phyloP scores from a whole-genome alignment of 345 rosid genomes.

The Rhodamnia argentea region DNA sequence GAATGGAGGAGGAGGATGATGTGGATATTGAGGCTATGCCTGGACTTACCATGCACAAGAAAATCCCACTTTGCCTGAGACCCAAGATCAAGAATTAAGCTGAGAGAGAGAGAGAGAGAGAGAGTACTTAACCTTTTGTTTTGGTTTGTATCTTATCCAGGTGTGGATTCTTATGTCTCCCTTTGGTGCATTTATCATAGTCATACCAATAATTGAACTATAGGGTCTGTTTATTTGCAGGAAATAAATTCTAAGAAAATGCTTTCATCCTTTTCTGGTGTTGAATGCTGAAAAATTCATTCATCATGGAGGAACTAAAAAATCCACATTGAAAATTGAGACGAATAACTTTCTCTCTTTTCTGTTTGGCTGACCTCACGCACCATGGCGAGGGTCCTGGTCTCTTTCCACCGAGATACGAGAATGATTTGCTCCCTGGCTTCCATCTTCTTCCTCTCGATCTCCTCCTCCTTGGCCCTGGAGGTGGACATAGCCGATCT shows the following conservation, averaged over 20 bases:
- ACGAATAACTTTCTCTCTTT: not conserved
- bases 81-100: not conserved
- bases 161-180: not conserved
- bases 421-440: not conserved
- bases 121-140: not conserved
- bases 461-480: slow-evolving; percentile 88
- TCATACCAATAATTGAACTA: too few species aligned
- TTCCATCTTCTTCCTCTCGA: slow-evolving; percentile 57
- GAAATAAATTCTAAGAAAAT: not conserved
- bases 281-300: not conserved
- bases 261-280: not conserved
- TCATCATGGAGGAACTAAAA: not conserved
- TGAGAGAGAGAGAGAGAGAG: not conserved
- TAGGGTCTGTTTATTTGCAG: not conserved
- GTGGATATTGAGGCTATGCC: slow-evolving; percentile 3
- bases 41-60: slow-evolving; percentile 5
- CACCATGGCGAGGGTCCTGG: not conserved
- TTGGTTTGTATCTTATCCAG: not conserved
- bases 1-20: slow-evolving; percentile 2
- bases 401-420: slow-evolving; percentile 48
- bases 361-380: not conserved
- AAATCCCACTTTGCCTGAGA: slow-evolving; percentile 2
- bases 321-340: not conserved
- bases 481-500: slow-evolving; percentile 71
- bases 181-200: not conserved